Evolutionary conservation across 129 eudicot species (phyloP).

Genomic region (Tanacetum coccineum): DNA sequence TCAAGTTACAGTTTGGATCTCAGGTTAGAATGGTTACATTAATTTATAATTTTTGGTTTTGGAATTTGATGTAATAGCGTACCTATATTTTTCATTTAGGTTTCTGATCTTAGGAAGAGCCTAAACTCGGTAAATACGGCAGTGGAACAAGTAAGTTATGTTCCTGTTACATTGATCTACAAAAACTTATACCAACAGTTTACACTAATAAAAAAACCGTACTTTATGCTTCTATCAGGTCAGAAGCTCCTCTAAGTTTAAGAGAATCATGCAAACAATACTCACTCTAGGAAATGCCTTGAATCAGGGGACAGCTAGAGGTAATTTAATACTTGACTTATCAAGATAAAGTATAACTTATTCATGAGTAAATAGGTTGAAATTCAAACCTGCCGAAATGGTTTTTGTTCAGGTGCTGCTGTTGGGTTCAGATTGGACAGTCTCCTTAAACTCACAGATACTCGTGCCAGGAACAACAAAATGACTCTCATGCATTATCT

Average conservation of each 20-base stretch:
- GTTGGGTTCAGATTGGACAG: slow-evolving; percentile 96
- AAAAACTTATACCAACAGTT: neutral
- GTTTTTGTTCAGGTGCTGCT: slow-evolving; percentile 66
- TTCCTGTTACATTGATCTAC: slow-evolving; percentile 8
- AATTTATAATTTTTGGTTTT: slow-evolving; percentile 16
- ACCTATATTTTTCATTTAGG: slow-evolving; percentile 32
- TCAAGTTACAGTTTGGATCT: slow-evolving; percentile 62
- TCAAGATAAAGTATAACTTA: neutral
- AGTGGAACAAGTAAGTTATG: slow-evolving; percentile 71
- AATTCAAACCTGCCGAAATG: neutral
- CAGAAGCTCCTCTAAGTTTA: slow-evolving; percentile 71
- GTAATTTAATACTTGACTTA: slow-evolving; percentile 32
- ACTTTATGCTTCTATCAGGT: slow-evolving; percentile 45
- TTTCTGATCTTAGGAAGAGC: slow-evolving; percentile 70
- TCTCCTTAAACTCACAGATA: slow-evolving; percentile 93
- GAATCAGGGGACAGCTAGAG: slow-evolving; percentile 96
- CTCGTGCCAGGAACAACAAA: slow-evolving; percentile 76
- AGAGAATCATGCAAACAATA: slow-evolving; percentile 87
- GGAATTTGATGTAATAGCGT: slow-evolving; percentile 8
- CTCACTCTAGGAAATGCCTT: slow-evolving; percentile 89
- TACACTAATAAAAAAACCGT: neutral
- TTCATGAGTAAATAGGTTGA: neutral
- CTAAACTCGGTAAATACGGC: slow-evolving; percentile 65
- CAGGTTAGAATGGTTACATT: slow-evolving; percentile 46
- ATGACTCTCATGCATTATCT: slow-evolving; percentile 98